A percentile compares a stretch with the other conserved stretches of the same genome.
Evolutionary conservation across 306 rosid genomes (phyloP).

Genomic region (Ammopiptanthus mongolicus): DNA sequence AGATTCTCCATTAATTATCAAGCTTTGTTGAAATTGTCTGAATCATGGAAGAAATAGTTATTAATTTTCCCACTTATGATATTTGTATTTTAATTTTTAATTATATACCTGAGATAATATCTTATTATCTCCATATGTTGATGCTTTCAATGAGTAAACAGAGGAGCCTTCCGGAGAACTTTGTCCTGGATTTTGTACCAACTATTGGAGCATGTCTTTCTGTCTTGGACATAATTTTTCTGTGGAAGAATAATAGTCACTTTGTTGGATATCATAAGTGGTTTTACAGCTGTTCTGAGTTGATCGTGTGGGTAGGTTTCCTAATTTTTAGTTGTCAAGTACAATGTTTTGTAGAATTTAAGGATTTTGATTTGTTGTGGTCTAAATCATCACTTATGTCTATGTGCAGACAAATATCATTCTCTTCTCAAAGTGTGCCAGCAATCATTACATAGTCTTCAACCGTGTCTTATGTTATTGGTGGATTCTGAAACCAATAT

Average conservation of each 20-base stretch:
- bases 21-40: neutral
- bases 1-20: neutral
- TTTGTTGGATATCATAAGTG: slow-evolving; percentile 50
- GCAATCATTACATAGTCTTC: slow-evolving; percentile 37
- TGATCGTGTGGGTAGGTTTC: slow-evolving; percentile 76
- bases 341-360: neutral
- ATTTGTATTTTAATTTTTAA: neutral
- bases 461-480: slow-evolving; percentile 54
- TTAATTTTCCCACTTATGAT: neutral
- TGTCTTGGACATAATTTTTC: slow-evolving; percentile 48
- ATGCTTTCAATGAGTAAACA: slow-evolving; percentile 34
- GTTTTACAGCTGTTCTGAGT: slow-evolving; percentile 64
- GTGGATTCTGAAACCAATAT: slow-evolving; percentile 71
- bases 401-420: slow-evolving; percentile 50
- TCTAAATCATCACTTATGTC: slow-evolving; percentile 15
- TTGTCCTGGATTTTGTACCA: slow-evolving; percentile 52
- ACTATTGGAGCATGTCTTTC: slow-evolving; percentile 62
- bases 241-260: slow-evolving; percentile 40
- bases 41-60: neutral
- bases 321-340: neutral
- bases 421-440: slow-evolving; percentile 49
- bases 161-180: slow-evolving; percentile 42
- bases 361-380: neutral
- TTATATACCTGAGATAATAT: neutral
- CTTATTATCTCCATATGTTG: slow-evolving; percentile 4